A percentile compares a stretch with the other conserved stretches of the same genome.
Conservation (phyloP, 2,329 filamentous ascomycete species). For the Endoconidiophora laricicola region DNA sequence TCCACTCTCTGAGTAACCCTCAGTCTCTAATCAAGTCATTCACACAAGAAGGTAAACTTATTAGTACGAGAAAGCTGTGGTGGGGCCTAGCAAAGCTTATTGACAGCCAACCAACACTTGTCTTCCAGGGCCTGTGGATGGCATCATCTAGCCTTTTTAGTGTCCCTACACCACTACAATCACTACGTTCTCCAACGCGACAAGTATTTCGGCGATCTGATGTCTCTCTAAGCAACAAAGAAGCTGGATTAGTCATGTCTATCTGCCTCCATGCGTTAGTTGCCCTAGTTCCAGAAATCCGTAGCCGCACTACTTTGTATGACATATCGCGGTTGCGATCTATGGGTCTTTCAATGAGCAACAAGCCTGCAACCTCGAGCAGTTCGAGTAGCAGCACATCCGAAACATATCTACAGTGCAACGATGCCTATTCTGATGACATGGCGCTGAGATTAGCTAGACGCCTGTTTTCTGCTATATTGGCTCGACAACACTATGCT, state of each 20-base stretch:
- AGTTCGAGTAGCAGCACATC: slow-evolving; percentile 4
- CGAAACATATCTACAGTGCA: slow-evolving; percentile 27
- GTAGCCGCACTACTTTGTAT: slow-evolving; percentile 31
- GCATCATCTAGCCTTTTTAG: slow-evolving; percentile 40
- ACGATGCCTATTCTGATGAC: slow-evolving; percentile 47
- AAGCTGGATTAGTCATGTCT: slow-evolving; percentile 37
- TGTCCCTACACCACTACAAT: slow-evolving; percentile 31
- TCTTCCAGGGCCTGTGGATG: slow-evolving; percentile 49
- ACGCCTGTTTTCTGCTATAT: slow-evolving; percentile 40
- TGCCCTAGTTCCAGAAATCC: slow-evolving; percentile 36
- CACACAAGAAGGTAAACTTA: slow-evolving; percentile 31
- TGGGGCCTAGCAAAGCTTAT: slow-evolving; percentile 46
- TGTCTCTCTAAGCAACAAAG: slow-evolving; percentile 27
- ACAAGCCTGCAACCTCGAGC: not conserved
- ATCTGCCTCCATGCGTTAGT: slow-evolving; percentile 48
- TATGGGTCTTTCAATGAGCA: slow-evolving; percentile 34
- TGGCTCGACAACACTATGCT: slow-evolving; percentile 33
- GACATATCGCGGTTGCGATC: slow-evolving; percentile 46
- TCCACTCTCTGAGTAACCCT: slow-evolving; percentile 44
- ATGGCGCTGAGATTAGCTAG: slow-evolving; percentile 41
- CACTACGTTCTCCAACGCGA: slow-evolving; percentile 23
- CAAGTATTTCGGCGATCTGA: slow-evolving; percentile 22
- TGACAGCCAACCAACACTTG: slow-evolving; percentile 37
- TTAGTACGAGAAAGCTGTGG: slow-evolving; percentile 46
- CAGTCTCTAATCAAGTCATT: slow-evolving; percentile 40